Conservation (phyloP, 306 rosid genomes). For the Trichosanthes truncata region DNA sequence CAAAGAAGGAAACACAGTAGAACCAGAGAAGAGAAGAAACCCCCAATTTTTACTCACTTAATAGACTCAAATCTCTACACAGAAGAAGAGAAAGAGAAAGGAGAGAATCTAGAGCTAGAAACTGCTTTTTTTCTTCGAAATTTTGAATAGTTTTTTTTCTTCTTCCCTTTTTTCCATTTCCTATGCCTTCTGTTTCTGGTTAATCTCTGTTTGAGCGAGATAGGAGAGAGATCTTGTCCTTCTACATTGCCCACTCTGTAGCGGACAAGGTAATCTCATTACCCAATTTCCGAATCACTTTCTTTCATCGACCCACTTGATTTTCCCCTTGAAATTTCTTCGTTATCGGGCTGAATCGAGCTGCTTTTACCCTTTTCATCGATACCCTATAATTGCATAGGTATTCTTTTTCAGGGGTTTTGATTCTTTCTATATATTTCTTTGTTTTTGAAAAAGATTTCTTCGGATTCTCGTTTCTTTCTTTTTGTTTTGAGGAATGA, state of each 20-base stretch:
- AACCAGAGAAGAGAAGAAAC: slow-evolving; percentile 8
- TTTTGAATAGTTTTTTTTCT: neutral
- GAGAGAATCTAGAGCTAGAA: neutral
- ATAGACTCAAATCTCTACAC: neutral
- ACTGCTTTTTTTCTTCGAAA: neutral
- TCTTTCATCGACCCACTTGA: neutral
- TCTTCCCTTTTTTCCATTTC: neutral
- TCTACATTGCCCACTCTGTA: slow-evolving; percentile 43
- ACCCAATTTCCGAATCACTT: neutral
- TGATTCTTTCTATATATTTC: neutral
- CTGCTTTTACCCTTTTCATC: slow-evolving; percentile 16
- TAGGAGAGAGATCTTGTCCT: slow-evolving; percentile 34
- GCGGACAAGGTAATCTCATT: slow-evolving; percentile 46
- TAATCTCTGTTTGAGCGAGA: slow-evolving; percentile 8
- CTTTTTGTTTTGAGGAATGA: slow-evolving; percentile 1
- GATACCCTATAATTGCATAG: slow-evolving; percentile 15
- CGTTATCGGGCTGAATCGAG: slow-evolving; percentile 10
- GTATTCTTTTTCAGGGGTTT: slow-evolving; percentile 8
- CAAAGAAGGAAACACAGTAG: slow-evolving; percentile 11
- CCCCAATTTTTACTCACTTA: neutral
- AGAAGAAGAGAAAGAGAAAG: neutral
- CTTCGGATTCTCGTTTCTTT: neutral
- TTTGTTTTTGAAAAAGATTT: neutral
- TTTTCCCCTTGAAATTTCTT: slow-evolving; percentile 10
- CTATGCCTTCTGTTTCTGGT: neutral